phyloP scores from a whole-genome alignment of 345 rosid genomes.

The Eucalyptus microcorys region DNA sequence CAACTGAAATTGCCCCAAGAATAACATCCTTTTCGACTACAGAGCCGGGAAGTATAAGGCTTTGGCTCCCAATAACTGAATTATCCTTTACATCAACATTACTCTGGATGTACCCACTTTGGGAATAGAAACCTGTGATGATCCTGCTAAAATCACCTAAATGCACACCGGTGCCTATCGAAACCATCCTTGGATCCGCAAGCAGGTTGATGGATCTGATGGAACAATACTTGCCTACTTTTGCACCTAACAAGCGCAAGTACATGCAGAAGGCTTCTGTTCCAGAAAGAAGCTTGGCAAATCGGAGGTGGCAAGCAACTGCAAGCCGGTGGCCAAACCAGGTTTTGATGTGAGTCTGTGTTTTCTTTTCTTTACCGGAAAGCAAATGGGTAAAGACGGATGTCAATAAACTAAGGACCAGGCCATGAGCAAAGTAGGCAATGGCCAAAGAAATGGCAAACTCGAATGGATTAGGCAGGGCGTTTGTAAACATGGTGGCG shows the following conservation, averaged over 20 bases:
- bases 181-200: slow-evolving; percentile 29
- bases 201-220: slow-evolving; percentile 55
- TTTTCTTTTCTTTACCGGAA: slow-evolving; percentile 8
- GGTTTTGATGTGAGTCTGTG: slow-evolving; percentile 7
- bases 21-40: slow-evolving; percentile 33
- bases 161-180: slow-evolving; percentile 43
- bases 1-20: slow-evolving; percentile 58
- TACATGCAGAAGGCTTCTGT: slow-evolving; percentile 55
- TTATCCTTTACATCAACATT: slow-evolving; percentile 38
- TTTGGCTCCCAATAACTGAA: slow-evolving; percentile 53
- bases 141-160: slow-evolving; percentile 40
- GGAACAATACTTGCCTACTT: slow-evolving; percentile 44
- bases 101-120: slow-evolving; percentile 13
- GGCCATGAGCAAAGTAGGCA: slow-evolving; percentile 36
- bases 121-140: slow-evolving; percentile 12
- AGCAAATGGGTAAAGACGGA: slow-evolving; percentile 15
- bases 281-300: slow-evolving; percentile 52
- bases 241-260: slow-evolving; percentile 40
- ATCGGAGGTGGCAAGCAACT: slow-evolving; percentile 49
- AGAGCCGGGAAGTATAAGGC: slow-evolving; percentile 46
- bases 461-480: slow-evolving; percentile 12
- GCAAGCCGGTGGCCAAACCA: slow-evolving; percentile 42
- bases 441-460: slow-evolving; percentile 17
- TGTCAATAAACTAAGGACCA: slow-evolving; percentile 41
- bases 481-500: slow-evolving; percentile 15